Conservation (phyloP, 345 rosid genomes). For the Rhodomyrtus tomentosa region DNA sequence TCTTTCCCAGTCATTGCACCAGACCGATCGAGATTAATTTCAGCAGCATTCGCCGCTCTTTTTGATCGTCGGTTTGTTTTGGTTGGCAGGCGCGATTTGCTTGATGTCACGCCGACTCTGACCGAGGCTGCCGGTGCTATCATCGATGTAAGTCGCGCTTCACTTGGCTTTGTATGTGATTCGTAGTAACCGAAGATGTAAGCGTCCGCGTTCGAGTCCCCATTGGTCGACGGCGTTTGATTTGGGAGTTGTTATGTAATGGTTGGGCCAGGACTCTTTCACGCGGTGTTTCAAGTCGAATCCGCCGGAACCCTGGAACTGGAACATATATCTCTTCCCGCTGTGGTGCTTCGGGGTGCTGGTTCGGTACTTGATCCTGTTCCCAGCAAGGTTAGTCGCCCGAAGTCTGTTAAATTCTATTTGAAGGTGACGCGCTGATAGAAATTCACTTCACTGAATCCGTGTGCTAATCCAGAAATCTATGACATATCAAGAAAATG, state of each 20-base stretch:
- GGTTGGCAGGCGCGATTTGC: constrained; percentile 59
- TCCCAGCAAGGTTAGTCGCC: constrained; percentile 63
- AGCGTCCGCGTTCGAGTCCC: too few relatives aligned
- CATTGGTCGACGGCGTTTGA: too few relatives aligned
- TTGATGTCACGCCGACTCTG: constrained; percentile 79
- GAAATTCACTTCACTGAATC: neutral
- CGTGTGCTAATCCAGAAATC: neutral
- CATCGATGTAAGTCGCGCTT: constrained; percentile 52
- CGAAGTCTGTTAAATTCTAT: neutral
- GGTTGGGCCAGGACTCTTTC: constrained; percentile 58
- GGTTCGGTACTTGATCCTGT: constrained; percentile 68
- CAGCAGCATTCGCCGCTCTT: neutral
- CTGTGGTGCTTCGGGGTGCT: constrained; percentile 86
- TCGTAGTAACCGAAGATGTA: neutral
- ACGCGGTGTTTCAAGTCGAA: constrained; percentile 94
- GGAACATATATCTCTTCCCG: constrained; percentile 91
- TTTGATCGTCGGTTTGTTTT: neutral
- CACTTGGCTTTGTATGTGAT: neutral
- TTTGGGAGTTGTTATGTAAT: neutral
- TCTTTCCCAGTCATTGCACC: neutral
- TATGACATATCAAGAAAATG: neutral
- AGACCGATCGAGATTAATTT: neutral
- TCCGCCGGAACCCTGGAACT: constrained; percentile 94
- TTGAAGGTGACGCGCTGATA: neutral
- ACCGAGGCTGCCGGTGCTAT: constrained; percentile 99